Evolutionary conservation across 2,329 filamentous ascomycete genomes (phyloP).

Genomic region (Apiospora rasikravindrae): DNA sequence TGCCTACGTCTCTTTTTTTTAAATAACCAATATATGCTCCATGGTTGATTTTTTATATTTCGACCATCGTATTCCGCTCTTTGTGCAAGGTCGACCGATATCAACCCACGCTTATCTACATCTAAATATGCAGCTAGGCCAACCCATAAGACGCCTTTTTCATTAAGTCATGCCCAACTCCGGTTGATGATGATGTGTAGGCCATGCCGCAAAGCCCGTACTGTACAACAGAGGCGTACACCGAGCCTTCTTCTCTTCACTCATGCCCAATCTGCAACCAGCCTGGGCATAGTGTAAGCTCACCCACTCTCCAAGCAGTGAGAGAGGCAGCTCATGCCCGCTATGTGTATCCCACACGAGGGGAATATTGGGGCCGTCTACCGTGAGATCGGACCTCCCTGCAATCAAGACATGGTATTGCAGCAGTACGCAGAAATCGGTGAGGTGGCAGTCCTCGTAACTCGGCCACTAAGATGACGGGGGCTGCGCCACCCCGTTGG

Average conservation of each 20-base stretch:
- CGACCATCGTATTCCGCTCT: neutral
- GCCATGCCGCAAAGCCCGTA: neutral
- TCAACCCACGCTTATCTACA: conserved; percentile 1
- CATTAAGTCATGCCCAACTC: neutral
- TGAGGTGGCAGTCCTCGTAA: conserved; percentile 21
- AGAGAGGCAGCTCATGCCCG: neutral
- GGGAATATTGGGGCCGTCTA: neutral
- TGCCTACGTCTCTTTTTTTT: neutral
- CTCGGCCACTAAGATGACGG: conserved; percentile 6
- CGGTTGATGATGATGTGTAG: neutral
- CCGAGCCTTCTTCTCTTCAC: conserved; percentile 1
- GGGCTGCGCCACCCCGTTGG: conserved; percentile 15
- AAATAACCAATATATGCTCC: too few relatives aligned
- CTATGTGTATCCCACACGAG: neutral
- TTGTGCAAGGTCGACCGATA: neutral
- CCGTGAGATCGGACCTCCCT: conserved; percentile 1
- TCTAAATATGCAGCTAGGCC: neutral
- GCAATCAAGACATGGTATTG: neutral
- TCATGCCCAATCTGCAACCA: neutral
- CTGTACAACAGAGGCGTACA: neutral
- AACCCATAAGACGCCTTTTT: conserved; percentile 9
- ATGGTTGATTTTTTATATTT: neutral
- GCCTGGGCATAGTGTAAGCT: neutral
- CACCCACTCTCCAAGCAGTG: neutral
- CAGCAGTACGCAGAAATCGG: neutral